Evolutionary conservation across 257 asterid genomes (phyloP), one percentile per base, ranked within the genome.

Genomic region (Nicotiana knightiana): DNA sequence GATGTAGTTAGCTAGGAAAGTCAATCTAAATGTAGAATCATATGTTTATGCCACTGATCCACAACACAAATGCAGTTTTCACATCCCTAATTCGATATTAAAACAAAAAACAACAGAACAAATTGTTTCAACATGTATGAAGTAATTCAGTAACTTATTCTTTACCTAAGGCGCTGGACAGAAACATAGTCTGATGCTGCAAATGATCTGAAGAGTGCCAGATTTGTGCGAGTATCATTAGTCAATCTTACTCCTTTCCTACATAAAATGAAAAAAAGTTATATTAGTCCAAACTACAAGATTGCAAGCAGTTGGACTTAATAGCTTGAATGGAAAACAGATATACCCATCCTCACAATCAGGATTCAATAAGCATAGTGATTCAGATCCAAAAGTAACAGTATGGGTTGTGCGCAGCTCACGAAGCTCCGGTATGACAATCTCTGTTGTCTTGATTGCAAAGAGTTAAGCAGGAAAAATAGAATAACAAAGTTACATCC

Each of bases 91-190:
- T 71, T 71, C 26, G 24, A 71, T 70, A n/a, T 18, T 71, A 46
- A 6, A 46, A 46, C 59, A 46, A 71, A 46, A 24, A 71, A 46
- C 7, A 71, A 9, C 15, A 24, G 79, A 71, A 46, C 13, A 71
- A 46, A 71, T 70, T 11, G 37, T 24, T 71, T 71, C 24, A 28
- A 12, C 79, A 12, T 71, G 79, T 71, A 71, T 71, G 21, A 24
- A 71, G 37, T 43, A 71, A 67, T 46, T 71, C 61, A 43, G 13
- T 46, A 71, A 53, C 61, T 43, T 35, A 30, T 26, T 79, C n/a
- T 84, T 85, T 83, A 92, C 99, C 99, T 90, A 65, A 94, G 92
- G 85, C 99, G 83, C 87, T 96, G 99, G 81, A 97, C 97, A 87
- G 98, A 87, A 82, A 94, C 97, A 85, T 93, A 96, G 64, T 96